Evolutionary conservation across 192 early-diverging fungal species (phyloP), one percentile per base, ranked within the genome.

Genomic region (Coemansia sp.): DNA sequence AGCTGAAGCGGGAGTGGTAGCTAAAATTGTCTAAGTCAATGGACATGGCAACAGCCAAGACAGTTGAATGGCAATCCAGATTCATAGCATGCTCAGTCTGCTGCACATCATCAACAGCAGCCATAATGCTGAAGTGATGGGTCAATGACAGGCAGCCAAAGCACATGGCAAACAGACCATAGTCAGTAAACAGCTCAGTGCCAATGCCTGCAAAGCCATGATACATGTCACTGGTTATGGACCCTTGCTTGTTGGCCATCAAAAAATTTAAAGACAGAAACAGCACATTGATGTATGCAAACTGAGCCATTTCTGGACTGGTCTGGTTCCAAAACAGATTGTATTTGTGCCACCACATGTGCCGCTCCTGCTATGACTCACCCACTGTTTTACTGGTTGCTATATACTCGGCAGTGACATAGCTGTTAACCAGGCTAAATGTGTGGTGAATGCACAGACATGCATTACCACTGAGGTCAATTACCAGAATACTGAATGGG

Each of bases 21-120:
- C 81, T 84, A 68, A 92, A 94, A 64, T 92, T 92, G 63, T 94
- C 92, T 60, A 90, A 85, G 55, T 94, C 93, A 42, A 91, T 89
- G 14, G 85, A 85, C 48, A 93, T 79, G 53, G 91, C 93, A 46
- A 84, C 85, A 0, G 86, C 87, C 42, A 95, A 71, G 23, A 84
- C 83, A 2, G 92, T 83, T 2, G 91, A 90, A 22, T 90, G 83
- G 50, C 90, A 82, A 63, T 93, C 91, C 23, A 91, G 66, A 1
- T 84, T 80, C 62, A 90, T 45, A 20, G 70, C 81, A 42, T 82
- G 65, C 67, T 53, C 15, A 65, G 40, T n/a, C 28, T 46, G 58
- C 8, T 62, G 58, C 10, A 48, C 15, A 45, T 58, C 8, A 28
- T 45, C 22, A 48, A 28, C 19, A 52, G 20, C 10, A 31, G 52